phyloP scores from a whole-genome alignment of 352 stramenopile species.

The Bremia lactucae region DNA sequence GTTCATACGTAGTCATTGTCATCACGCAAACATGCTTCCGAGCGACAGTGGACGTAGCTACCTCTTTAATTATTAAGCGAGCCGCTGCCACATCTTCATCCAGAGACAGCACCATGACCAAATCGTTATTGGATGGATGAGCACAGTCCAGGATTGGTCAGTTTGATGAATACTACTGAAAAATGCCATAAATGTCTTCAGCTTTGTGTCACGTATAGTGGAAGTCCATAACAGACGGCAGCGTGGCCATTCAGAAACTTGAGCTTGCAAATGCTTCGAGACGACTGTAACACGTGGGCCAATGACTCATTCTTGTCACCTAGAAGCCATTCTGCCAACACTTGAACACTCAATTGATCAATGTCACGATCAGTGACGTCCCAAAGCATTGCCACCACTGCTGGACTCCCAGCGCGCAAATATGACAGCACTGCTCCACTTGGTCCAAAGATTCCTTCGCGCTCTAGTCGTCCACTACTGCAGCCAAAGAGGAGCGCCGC shows the following conservation, averaged over 20 bases:
- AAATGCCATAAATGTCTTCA: constrained; percentile 1
- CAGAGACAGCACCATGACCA: background rate
- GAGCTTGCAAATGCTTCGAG: constrained; percentile 88
- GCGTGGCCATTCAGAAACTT: constrained; percentile 90
- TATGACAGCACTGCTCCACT: constrained; percentile 92
- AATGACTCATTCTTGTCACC: constrained; percentile 41
- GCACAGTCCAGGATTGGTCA: constrained; percentile 17
- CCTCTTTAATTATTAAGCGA: constrained; percentile 15
- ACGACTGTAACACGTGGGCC: constrained; percentile 52
- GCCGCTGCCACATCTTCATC: constrained; percentile 21
- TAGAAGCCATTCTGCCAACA: constrained; percentile 65
- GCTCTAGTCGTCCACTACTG: constrained; percentile 88
- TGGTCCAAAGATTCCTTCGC: constrained; percentile 86
- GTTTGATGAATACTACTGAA: constrained; percentile 5
- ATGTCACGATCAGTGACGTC: constrained; percentile 98
- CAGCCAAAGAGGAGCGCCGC: constrained; percentile 95
- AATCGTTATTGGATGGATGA: constrained; percentile 13
- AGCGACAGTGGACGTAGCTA: constrained; percentile 9
- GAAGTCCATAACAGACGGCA: constrained; percentile 92
- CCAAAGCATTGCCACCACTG: constrained; percentile 98
- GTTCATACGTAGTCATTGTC: constrained; percentile 38
- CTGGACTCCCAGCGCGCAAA: constrained; percentile 83
- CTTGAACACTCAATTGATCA: constrained; percentile 80
- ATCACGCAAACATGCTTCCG: constrained; percentile 15
- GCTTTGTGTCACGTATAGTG: constrained; percentile 32